phyloP scores from a whole-genome alignment of 768 basidiomycete species.

The Psilocybe cubensis region DNA sequence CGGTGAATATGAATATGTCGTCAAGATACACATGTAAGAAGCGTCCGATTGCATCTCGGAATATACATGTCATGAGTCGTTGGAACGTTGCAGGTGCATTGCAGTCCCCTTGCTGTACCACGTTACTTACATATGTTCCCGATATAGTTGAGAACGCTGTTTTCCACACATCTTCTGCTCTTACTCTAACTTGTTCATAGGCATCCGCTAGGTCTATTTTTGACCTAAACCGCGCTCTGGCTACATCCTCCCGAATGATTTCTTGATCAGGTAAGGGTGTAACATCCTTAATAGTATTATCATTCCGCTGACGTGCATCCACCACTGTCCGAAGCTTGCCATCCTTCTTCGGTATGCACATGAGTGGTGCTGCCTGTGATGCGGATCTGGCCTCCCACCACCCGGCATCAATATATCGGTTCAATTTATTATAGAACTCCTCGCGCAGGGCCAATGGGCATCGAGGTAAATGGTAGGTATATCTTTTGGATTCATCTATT shows the following conservation, averaged over 20 bases:
- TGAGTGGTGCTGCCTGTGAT: conserved; percentile 31
- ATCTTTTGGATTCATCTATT: conserved; percentile 33
- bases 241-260: conserved; percentile 31
- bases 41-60: conserved; percentile 36
- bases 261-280: conserved; percentile 47
- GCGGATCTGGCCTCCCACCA: conserved; percentile 36
- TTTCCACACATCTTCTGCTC: conserved; percentile 29
- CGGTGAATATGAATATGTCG: conserved; percentile 44
- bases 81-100: conserved; percentile 52
- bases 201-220: conserved; percentile 46
- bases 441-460: conserved; percentile 34
- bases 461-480: conserved; percentile 30
- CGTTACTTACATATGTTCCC: conserved; percentile 40
- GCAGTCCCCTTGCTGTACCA: conserved; percentile 49
- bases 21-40: conserved; percentile 49
- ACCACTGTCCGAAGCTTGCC: conserved; percentile 35
- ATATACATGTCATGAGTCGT: conserved; percentile 42
- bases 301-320: conserved; percentile 38
- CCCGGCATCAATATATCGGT: conserved; percentile 29
- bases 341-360: conserved; percentile 38
- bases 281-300: conserved; percentile 42
- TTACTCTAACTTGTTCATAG: conserved; percentile 45
- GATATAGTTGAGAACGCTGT: conserved; percentile 37
- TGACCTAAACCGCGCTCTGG: conserved; percentile 31
- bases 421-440: conserved; percentile 34